Base-by-base conservation (phyloP, 768 basidiomycete species). In the Suillus plorans region DNA sequence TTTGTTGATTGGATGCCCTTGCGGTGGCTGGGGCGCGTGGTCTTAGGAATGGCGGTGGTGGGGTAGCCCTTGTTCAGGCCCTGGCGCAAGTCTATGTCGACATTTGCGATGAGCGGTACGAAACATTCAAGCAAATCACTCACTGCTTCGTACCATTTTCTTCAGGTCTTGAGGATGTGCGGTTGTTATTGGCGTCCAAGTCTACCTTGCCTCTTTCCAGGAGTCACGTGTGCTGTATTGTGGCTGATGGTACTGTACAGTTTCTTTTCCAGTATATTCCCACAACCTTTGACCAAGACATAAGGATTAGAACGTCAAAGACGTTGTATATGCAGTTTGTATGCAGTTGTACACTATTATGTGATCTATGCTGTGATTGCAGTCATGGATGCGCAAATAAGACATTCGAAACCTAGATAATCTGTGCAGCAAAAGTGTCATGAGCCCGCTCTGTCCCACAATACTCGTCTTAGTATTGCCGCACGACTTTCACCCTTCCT, bases 1-100 rank as follows among this genome's bases (percentile, higher is more conserved):
- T 94, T 95, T 70, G 88, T 87, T 57, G 92, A 95, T 76, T 87
- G 87, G 68, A 88, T 82, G 71, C 97, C 97, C 85, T 98, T 99
- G 80, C 94, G 92, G 74, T 97, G 88, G 74, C 89, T 90, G 63
- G 95, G 96, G 73, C 89, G 88, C 57, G 82, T 79, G 59, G 80
- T 79, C 81, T 91, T 89, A 72, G 88, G 80, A 76, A 98, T 89
- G 72, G 89, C 76, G 59, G 95, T 95, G 37, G 95, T 95, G 69
- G 92, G 89, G 81, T 89, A 89, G 74, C 96, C 96, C 72, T 89
- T 87, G 85, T 95, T 96, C 71, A 82, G 81, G 73, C 96, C 96
- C 78, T 81, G 81, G 75, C 93, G 91, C 74, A 94, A 78, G 81
- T 96, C 95, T 97, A 65, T 36, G 31, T 60, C 8, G 16, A 37